phyloP scores from a whole-genome alignment of 2,329 filamentous ascomycete genomes.

The Xylaria sp. region DNA sequence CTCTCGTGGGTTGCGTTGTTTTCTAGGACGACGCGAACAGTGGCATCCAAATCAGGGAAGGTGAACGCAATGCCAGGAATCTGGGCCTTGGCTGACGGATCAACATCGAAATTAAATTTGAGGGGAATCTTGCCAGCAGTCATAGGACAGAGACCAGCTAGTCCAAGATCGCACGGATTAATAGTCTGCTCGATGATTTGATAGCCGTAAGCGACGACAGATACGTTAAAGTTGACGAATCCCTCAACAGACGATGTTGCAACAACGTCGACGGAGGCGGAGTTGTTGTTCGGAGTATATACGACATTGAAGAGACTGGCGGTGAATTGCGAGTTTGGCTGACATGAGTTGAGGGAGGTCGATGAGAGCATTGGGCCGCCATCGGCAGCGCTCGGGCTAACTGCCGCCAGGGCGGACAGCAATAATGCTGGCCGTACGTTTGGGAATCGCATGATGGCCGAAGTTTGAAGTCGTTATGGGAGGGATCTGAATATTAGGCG shows the following conservation, averaged over 20 bases:
- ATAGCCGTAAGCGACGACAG: conserved; percentile 86
- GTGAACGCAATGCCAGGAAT: conserved; percentile 84
- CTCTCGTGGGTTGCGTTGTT: conserved; percentile 65
- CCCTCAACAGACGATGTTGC: conserved; percentile 86
- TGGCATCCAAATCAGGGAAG: conserved; percentile 84
- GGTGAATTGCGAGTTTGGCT: conserved; percentile 84
- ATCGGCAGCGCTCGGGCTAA: conserved; percentile 63
- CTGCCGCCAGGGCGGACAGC: conserved; percentile 57
- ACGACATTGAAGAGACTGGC: conserved; percentile 89
- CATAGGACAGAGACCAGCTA: conserved; percentile 90
- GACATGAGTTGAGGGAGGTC: conserved; percentile 85
- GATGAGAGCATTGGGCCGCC: conserved; percentile 77
- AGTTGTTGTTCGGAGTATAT: conserved; percentile 80
- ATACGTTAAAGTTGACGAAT: conserved; percentile 80
- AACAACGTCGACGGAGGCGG: conserved; percentile 78
- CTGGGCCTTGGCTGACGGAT: conserved; percentile 62
- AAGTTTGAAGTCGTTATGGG: conserved; percentile 22
- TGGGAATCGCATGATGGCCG: conserved; percentile 60
- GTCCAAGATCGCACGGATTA: conserved; percentile 77
- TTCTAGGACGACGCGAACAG: conserved; percentile 79
- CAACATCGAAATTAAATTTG: conserved; percentile 72
- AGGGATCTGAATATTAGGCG: conserved; percentile 33
- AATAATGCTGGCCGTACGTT: conserved; percentile 58
- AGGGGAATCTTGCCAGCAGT: conserved; percentile 83
- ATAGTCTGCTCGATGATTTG: conserved; percentile 73